Base-by-base conservation (phyloP, 2,329 filamentous ascomycete genomes). In the Trichophaea hybrida region DNA sequence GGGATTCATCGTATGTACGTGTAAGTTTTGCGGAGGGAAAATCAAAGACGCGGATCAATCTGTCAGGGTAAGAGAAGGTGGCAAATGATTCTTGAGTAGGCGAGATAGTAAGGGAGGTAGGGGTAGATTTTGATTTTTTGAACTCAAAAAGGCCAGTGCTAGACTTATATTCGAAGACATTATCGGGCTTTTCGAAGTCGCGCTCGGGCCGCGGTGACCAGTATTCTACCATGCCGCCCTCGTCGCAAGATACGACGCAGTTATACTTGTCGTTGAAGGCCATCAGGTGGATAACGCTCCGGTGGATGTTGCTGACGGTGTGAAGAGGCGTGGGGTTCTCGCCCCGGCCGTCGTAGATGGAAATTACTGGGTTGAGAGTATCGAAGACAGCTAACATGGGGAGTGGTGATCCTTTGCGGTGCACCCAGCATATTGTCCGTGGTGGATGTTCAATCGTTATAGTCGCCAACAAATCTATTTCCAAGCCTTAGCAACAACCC, bases 131-230 rank as follows among this genome's bases (percentile, higher is more conserved):
- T 55, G 87, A 53, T 33, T 96, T 97, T 70, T 94, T 97, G 75
- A 98, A 97, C 57, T 95, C 91, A 69, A 97, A 98, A 0, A 98
- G 77, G 69, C 87, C 93, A 2, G 93, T 98, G 1, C 86, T 84
- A 70, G 88, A 94, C 74, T 98, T 98, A 74, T 89, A 87, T 66
- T 88, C 80, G 71, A 94, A 98, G 15, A 98, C 89, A 56, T 82
- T 88, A 66, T 89, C 84, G 0, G 93, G 93, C 72, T 97, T 96
- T 69, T 94, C 88, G 71, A 88, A 96, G 43, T 76, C 82, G 1
- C 81, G 83, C 63, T 80, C 80, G 0, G 93, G 89, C 60, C 81
- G 80, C 5, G 63, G 63, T 10, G 59, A 59, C 93, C 93, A 98
- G 74, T 98, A 98, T 72, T 98, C 93, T 7, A 98, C 71, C 91